phyloP scores from a whole-genome alignment of 176 grass and related monocot genomes.

The Otatea glauca region DNA sequence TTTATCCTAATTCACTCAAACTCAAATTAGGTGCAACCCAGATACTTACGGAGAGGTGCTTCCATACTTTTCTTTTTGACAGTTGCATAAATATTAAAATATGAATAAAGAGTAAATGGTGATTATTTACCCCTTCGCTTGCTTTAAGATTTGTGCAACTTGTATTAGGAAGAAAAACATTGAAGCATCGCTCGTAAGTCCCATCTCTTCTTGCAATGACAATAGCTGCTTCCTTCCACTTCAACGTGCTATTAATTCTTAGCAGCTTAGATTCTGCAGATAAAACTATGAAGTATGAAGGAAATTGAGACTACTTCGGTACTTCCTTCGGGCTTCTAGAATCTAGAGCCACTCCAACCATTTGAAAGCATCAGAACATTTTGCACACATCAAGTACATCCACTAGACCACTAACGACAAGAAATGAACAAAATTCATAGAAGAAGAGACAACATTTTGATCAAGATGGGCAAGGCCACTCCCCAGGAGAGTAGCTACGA shows the following conservation, averaged over 20 bases:
- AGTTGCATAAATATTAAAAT: no score
- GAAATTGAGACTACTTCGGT: background rate
- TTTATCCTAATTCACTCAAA: background rate
- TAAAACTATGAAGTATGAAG: background rate
- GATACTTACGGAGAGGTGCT: no score
- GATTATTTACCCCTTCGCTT: no score
- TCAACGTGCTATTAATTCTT: background rate
- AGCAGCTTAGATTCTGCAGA: background rate
- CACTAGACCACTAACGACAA: background rate
- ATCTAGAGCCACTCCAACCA: background rate
- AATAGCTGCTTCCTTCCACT: background rate
- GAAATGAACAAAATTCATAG: background rate
- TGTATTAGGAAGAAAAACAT: no score
- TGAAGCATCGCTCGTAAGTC: no score
- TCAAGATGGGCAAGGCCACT: conserved; percentile 31
- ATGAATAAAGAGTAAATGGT: no score
- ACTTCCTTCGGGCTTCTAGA: background rate
- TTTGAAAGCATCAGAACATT: conserved; percentile 2
- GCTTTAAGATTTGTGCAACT: no score
- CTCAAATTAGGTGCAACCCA: background rate
- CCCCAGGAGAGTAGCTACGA: background rate
- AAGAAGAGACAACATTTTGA: conserved; percentile 42
- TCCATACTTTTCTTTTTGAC: no score
- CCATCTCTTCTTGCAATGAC: background rate
- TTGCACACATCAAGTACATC: background rate